These are phyloP conservation scores for Epichloe sp. DNA, from an alignment of 2,329 filamentous ascomycete species.

Conservation along the genomic window DNA sequence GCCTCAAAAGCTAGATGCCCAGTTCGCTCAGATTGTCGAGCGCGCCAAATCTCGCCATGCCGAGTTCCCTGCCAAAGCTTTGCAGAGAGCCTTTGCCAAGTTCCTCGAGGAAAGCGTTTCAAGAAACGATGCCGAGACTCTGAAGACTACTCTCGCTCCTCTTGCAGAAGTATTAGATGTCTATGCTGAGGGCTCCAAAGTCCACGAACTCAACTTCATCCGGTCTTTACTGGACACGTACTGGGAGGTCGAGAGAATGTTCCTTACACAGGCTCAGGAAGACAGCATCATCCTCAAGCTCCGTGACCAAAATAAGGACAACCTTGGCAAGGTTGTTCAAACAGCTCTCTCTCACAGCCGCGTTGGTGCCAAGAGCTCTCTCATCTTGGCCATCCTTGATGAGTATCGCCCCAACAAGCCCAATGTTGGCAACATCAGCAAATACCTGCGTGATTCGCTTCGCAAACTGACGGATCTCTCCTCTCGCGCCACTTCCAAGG, in stretches of 20 bases:
- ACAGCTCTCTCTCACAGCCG: conserved; percentile 89
- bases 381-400: conserved; percentile 81
- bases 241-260: conserved; percentile 71
- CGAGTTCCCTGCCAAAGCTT: conserved; percentile 85
- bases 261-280: conserved; percentile 78
- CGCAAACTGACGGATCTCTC: conserved; percentile 82
- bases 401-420: conserved; percentile 94
- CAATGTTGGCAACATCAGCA: conserved; percentile 73
- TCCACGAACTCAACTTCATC: conserved; percentile 77
- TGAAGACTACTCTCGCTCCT: conserved; percentile 62
- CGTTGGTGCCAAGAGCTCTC: conserved; percentile 84
- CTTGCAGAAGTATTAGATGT: conserved; percentile 64
- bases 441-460: conserved; percentile 71
- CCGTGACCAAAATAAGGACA: conserved; percentile 92
- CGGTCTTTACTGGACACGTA: conserved; percentile 69
- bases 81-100: conserved; percentile 71
- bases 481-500: conserved; percentile 71
- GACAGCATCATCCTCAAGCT: conserved; percentile 90
- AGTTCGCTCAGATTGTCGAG: conserved; percentile 76
- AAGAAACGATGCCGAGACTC: conserved; percentile 55
- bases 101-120: conserved; percentile 81
- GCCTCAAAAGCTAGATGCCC: conserved; percentile 80
- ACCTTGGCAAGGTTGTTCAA: conserved; percentile 71
- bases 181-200: conserved; percentile 81
- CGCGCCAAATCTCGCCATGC: conserved; percentile 61